Conservation (phyloP, 495 filamentous ascomycete genomes). For the Aspergillus cavernicola region DNA sequence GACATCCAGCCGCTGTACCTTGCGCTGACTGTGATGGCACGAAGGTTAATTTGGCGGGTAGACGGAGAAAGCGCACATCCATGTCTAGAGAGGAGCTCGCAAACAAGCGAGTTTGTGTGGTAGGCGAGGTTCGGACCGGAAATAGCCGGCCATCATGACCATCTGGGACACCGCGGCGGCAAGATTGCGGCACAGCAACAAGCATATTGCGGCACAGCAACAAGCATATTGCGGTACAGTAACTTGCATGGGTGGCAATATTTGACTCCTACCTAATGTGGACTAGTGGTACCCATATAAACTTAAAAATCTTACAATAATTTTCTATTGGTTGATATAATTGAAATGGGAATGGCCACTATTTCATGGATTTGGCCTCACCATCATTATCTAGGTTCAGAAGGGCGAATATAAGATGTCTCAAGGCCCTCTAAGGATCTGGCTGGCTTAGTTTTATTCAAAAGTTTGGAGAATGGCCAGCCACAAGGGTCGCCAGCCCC, state of each 20-base stretch:
- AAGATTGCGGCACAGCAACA: no score
- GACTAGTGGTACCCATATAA: neutral
- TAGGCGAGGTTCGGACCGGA: neutral
- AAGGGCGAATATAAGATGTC: neutral
- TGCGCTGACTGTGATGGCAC: constrained; percentile 1
- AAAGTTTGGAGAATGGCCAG: neutral
- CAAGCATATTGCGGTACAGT: no score
- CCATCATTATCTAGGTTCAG: neutral
- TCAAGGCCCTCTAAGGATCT: neutral
- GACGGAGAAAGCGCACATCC: neutral
- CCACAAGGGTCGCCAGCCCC: neutral
- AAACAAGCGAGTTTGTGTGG: constrained; percentile 3
- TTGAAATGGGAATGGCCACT: neutral
- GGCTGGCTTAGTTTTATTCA: no score
- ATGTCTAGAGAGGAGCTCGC: neutral
- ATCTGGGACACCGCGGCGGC: no score
- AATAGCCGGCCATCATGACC: neutral
- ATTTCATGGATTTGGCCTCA: neutral
- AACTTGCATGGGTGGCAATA: no score
- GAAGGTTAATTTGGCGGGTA: neutral
- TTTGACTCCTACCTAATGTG: neutral
- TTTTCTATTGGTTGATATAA: neutral
- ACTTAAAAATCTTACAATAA: neutral
- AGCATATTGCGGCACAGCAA: no score
- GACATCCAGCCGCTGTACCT: neutral